Evolutionary conservation across 176 grass and related monocot genomes (phyloP), one percentile per base, ranked within the genome.

Genomic region (Triticum timopheevii): DNA sequence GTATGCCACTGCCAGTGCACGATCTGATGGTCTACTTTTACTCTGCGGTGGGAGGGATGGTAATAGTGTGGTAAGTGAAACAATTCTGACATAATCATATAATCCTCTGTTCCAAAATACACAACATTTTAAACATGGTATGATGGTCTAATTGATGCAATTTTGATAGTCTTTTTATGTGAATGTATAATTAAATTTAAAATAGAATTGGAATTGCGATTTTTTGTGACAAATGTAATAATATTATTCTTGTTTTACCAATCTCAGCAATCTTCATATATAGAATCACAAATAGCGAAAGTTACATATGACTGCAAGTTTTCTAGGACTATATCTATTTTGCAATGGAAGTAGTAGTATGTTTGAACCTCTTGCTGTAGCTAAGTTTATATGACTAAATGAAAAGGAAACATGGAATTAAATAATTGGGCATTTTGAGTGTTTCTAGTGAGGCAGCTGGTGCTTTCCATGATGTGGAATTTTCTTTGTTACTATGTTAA

Each of bases 1-100:
- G 97, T 99, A 99, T 90, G 97, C 94, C 59, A 99, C 97, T 75
- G 97, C 97, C 24, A 99, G 97, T 81, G 97, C 97, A 85, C 94
- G 97, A 61, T 99, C 97, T 65, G 97, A 99, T 77, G 97, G 97
- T 77, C 97, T 99, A 88, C 94, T 99, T 81, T 81, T 99, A 86
- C 94, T 97, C 80, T 99, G 94, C 80, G 97, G 97, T 56, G 97
- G 97, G 71, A 97, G 97, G 74, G 97, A 99, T 92, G 97, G 92
- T 5, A 99, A 93, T 83, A 96, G 97, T 82, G 97, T 99, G 92
- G 97, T 99, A 92, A 73, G 87, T 79, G n/a, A 73, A 73, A 74
- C 47, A 34, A 81, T 76, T 7, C 83, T 1, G 24, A 36, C 59
- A 36, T 15, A 27, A 65, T 62, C 78, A 70, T 77, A 22, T 58